Conservation (phyloP, 768 basidiomycete species). For the Cyclocybe cylindracea region DNA sequence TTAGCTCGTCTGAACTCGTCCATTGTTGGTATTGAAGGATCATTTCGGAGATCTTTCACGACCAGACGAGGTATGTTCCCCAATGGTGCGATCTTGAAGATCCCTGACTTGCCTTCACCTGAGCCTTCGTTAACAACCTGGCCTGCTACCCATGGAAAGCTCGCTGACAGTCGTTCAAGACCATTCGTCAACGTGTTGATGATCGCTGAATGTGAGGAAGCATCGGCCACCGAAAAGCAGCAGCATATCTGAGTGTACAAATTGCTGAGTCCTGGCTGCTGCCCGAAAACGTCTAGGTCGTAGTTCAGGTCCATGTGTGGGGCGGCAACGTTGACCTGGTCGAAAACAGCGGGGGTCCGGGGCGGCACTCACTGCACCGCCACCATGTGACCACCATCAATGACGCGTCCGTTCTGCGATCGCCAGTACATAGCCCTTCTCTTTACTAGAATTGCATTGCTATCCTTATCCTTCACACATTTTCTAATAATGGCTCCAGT, state of each 20-base stretch:
- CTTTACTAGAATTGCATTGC: too few species aligned
- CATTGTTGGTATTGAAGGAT: constrained; percentile 20
- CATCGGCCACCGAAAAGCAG: constrained; percentile 16
- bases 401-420: neutral
- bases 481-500: constrained; percentile 46
- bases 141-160: constrained; percentile 28
- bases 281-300: constrained; percentile 13
- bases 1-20: constrained; percentile 17
- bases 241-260: constrained; percentile 26
- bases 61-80: constrained; percentile 17
- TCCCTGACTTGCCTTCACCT: constrained; percentile 11
- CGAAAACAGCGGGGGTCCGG: too few species aligned
- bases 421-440: too few species aligned
- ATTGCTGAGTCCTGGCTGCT: constrained; percentile 11
- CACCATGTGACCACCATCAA: neutral
- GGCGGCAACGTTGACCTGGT: too few species aligned
- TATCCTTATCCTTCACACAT: neutral
- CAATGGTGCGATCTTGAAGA: constrained; percentile 17
- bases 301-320: neutral
- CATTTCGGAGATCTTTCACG: constrained; percentile 22
- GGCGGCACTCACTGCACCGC: too few species aligned
- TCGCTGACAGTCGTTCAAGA: constrained; percentile 18
- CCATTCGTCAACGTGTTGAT: constrained; percentile 19
- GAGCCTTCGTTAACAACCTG: constrained; percentile 22
- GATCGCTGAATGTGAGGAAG: constrained; percentile 8